phyloP scores from a whole-genome alignment of 2,329 filamentous ascomycete genomes.

The Westerdykella aurantiaca region DNA sequence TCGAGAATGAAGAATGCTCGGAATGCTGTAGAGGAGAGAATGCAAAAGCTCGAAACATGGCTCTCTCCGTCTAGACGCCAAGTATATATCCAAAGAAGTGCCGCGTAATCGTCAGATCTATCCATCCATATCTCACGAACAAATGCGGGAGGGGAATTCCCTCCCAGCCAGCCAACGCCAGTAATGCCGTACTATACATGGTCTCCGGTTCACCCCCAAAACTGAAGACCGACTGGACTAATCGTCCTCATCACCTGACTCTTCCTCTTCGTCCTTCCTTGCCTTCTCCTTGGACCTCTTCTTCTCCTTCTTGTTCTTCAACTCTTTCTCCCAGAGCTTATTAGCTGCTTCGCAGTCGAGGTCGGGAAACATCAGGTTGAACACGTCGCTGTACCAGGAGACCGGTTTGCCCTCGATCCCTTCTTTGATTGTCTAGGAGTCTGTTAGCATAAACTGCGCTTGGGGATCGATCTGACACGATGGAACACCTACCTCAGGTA shows the following conservation, averaged over 20 bases:
- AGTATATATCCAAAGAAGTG: too few species aligned
- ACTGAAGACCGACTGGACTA: conserved; percentile 12
- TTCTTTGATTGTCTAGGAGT: conserved; percentile 85
- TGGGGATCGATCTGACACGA: not conserved
- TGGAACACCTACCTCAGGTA: conserved; percentile 73
- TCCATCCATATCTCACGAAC: too few species aligned
- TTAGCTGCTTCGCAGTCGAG: conserved; percentile 70
- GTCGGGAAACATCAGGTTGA: conserved; percentile 80
- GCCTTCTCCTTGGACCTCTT: conserved; percentile 28
- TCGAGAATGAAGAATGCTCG: too few species aligned
- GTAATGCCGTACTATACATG: conserved; percentile 2
- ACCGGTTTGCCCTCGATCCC: conserved; percentile 88
- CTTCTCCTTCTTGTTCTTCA: conserved; percentile 39
- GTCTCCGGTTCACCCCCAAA: conserved; percentile 3
- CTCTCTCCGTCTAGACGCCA: too few species aligned
- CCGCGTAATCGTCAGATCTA: too few species aligned
- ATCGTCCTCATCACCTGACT: conserved; percentile 29
- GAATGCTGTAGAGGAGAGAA: too few species aligned
- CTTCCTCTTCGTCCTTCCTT: conserved; percentile 43
- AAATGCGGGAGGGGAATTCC: too few species aligned
- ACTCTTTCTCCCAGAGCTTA: conserved; percentile 61
- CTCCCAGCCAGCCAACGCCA: not conserved
- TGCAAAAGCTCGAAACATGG: too few species aligned
- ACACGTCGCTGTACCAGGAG: conserved; percentile 91
- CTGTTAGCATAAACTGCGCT: conserved; percentile 1